phyloP scores from a whole-genome alignment of 2,329 filamentous ascomycete genomes.

The Sarocladium oryzae region DNA sequence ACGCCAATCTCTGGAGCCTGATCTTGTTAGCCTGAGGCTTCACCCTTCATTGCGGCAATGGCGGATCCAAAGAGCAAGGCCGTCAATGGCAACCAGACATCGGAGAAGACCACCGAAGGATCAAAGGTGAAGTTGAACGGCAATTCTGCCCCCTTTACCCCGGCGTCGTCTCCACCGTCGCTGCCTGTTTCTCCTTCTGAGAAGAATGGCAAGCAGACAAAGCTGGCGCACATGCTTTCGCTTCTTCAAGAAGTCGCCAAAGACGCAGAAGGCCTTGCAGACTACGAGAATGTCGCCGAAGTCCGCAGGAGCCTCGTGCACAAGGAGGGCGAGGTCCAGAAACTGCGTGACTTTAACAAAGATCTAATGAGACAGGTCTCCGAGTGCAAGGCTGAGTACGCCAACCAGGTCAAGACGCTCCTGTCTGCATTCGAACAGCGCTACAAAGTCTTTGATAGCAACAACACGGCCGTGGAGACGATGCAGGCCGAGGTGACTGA shows the following conservation, averaged over 20 bases:
- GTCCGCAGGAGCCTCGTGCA: conserved; percentile 18
- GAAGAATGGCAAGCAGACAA: conserved; percentile 16
- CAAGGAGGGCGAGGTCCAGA: conserved; percentile 18
- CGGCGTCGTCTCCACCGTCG: not conserved
- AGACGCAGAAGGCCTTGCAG: conserved; percentile 20
- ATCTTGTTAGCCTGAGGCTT: not conserved
- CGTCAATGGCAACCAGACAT: conserved; percentile 17
- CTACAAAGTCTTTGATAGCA: conserved; percentile 20
- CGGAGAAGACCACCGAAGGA: not conserved
- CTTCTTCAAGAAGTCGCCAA: conserved; percentile 22
- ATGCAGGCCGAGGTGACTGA: conserved; percentile 40
- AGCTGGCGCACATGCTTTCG: conserved; percentile 20
- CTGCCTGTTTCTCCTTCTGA: not conserved
- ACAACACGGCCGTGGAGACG: conserved; percentile 24
- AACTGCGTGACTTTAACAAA: conserved; percentile 20
- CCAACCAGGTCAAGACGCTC: conserved; percentile 16
- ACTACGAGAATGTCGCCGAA: conserved; percentile 19
- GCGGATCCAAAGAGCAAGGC: conserved; percentile 22
- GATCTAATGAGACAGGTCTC: conserved; percentile 18
- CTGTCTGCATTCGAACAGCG: conserved; percentile 20
- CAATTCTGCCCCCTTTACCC: not conserved
- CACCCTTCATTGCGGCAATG: conserved; percentile 14
- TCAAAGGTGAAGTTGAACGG: conserved; percentile 5
- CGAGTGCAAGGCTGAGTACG: conserved; percentile 16
- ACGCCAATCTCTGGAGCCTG: not conserved